These are phyloP conservation scores for Arctostaphylos glauca DNA, from an alignment of 148 eudicot species.

Conservation along the genomic window DNA sequence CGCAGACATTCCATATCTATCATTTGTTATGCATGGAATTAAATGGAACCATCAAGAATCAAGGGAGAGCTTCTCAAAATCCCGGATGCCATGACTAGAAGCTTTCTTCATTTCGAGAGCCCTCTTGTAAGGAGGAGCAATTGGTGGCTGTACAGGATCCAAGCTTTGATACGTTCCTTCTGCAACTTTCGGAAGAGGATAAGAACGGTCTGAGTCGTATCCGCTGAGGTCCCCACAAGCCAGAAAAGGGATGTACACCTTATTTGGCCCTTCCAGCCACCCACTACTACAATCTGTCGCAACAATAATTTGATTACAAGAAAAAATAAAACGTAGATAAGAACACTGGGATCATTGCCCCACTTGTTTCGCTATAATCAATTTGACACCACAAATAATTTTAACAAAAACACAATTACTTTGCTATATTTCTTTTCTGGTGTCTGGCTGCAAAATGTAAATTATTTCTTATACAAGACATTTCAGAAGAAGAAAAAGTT, in stretches of 20 bases:
- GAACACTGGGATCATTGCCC: neutral
- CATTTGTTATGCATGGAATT: neutral
- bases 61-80: conserved; percentile 54
- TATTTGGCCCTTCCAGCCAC: conserved; percentile 85
- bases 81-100: conserved; percentile 54
- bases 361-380: neutral
- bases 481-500: neutral
- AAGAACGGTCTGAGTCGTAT: conserved; percentile 92
- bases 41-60: conserved; percentile 32
- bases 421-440: neutral
- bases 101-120: conserved; percentile 96
- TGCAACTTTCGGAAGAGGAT: conserved; percentile 74
- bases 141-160: conserved; percentile 95
- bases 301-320: conserved; percentile 4
- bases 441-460: neutral
- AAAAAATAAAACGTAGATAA: neutral
- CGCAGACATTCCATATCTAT: neutral
- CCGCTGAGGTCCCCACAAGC: conserved; percentile 97
- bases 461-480: neutral
- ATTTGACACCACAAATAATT: neutral
- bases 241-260: conserved; percentile 93
- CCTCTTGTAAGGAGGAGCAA: conserved; percentile 95
- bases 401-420: neutral
- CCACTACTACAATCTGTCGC: conserved; percentile 89
- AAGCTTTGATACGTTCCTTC: conserved; percentile 79